A percentile compares a stretch with the other conserved stretches of the same genome.
These are phyloP conservation scores for Golubevia pallescens DNA, from an alignment of 1,284 basidiomycete genomes.

Conservation along the genomic window DNA sequence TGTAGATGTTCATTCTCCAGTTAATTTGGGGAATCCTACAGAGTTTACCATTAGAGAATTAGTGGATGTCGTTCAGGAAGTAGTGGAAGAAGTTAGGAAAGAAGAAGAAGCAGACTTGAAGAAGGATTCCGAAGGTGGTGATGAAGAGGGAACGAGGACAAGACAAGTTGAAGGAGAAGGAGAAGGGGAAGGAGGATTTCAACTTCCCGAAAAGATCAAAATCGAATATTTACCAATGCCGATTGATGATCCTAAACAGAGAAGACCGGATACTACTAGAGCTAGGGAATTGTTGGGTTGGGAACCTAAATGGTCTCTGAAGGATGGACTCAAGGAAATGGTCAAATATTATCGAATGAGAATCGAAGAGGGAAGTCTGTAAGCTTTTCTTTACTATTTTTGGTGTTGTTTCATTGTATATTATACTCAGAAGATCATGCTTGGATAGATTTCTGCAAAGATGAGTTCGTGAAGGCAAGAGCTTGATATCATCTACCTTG, in stretches of 20 bases:
- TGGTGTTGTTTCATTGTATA: too few species aligned
- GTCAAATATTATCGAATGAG: constrained; percentile 87
- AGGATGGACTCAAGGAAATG: constrained; percentile 92
- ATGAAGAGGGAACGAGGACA: too few species aligned
- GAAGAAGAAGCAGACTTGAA: neutral
- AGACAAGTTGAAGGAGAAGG: constrained; percentile 55
- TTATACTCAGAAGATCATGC: too few species aligned
- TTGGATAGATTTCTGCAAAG: too few species aligned
- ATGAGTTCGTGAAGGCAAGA: too few species aligned
- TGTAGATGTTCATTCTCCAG: constrained; percentile 62
- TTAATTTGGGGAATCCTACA: constrained; percentile 91
- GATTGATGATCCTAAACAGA: constrained; percentile 91
- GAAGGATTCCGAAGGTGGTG: constrained; percentile 73
- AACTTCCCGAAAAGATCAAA: neutral
- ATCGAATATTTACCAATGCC: neutral
- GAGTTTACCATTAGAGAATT: constrained; percentile 82
- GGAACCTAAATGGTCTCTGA: constrained; percentile 90
- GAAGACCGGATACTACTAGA: constrained; percentile 87
- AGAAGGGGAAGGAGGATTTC: neutral
- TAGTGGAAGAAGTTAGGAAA: constrained; percentile 31
- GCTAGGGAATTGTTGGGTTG: constrained; percentile 85
- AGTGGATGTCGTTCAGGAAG: constrained; percentile 50
- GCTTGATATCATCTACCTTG: too few species aligned
- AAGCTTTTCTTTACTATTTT: too few species aligned
- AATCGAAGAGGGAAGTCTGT: too few species aligned